phyloP scores from a whole-genome alignment of 495 filamentous ascomycete genomes.

The Xylaria curta region DNA sequence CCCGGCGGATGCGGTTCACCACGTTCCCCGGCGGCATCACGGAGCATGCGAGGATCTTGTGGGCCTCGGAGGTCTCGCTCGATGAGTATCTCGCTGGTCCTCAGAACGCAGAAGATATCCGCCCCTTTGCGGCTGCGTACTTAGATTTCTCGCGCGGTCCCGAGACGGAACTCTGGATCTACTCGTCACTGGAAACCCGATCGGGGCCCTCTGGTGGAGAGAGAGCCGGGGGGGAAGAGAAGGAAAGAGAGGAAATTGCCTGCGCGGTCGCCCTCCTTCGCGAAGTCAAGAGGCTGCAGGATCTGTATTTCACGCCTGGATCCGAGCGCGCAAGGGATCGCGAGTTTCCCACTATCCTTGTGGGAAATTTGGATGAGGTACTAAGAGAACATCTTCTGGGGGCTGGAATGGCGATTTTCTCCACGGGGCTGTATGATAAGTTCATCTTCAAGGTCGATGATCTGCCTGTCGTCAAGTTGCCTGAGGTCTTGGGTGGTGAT shows the following conservation, averaged over 20 bases:
- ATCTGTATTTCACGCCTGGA: constrained; percentile 27
- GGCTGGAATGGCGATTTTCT: constrained; percentile 32
- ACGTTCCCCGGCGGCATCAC: constrained; percentile 46
- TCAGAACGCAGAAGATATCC: neutral
- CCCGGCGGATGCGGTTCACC: constrained; percentile 65
- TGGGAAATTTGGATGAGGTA: constrained; percentile 45
- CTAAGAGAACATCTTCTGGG: constrained; percentile 33
- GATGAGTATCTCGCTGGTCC: neutral
- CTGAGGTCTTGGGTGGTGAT: constrained; percentile 22
- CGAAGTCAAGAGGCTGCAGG: constrained; percentile 31
- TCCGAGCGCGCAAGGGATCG: constrained; percentile 8
- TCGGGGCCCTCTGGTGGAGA: neutral
- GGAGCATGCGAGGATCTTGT: constrained; percentile 46
- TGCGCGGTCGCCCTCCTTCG: constrained; percentile 26
- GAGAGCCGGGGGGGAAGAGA: neutral
- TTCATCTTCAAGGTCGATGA: constrained; percentile 48
- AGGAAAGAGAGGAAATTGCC: constrained; percentile 22
- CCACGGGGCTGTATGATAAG: constrained; percentile 46
- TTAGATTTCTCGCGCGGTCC: constrained; percentile 62
- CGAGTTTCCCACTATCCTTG: constrained; percentile 27
- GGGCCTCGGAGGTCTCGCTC: constrained; percentile 39
- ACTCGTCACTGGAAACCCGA: constrained; percentile 57
- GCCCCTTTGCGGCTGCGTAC: constrained; percentile 57
- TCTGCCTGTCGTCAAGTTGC: constrained; percentile 31
- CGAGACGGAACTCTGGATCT: constrained; percentile 68